Conservation (phyloP, 192 early-diverging fungal species). For the Dimargaris verticillata region DNA sequence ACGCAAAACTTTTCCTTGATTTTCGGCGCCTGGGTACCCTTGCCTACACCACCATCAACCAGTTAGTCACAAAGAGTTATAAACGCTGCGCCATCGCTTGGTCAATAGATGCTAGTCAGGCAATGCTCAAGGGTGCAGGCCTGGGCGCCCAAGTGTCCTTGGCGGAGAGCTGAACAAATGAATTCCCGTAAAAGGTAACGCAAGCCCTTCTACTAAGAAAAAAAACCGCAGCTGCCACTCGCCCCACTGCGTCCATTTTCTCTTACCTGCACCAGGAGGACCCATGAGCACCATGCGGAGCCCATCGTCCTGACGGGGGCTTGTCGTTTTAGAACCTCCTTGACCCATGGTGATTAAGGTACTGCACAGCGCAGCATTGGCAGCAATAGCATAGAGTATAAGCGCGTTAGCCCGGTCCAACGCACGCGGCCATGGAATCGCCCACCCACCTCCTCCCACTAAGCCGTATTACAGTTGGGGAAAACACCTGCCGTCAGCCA, state of each 20-base stretch:
- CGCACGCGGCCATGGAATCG: no score
- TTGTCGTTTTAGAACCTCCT: neutral
- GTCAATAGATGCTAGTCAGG: neutral
- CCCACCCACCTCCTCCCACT: no score
- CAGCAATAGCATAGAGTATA: no score
- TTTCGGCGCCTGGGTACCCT: constrained; percentile 87
- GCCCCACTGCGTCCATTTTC: neutral
- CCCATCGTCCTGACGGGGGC: neutral
- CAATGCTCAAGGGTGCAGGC: neutral
- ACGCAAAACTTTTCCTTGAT: constrained; percentile 93
- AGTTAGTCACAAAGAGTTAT: neutral
- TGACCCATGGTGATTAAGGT: neutral
- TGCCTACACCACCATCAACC: constrained; percentile 27
- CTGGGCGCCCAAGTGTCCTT: neutral
- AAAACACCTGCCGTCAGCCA: no score
- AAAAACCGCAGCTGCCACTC: constrained; percentile 1
- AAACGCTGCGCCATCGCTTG: neutral
- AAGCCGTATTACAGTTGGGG: no score
- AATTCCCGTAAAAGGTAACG: neutral
- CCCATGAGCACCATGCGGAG: constrained; percentile 77
- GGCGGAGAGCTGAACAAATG: neutral
- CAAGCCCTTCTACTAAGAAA: neutral
- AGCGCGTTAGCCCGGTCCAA: no score
- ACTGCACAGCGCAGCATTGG: neutral
- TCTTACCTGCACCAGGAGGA: constrained; percentile 73